Evolutionary conservation across 2,329 filamentous ascomycete species (phyloP), one percentile per base, ranked within the genome.

Genomic region (Dendryphion nanum): DNA sequence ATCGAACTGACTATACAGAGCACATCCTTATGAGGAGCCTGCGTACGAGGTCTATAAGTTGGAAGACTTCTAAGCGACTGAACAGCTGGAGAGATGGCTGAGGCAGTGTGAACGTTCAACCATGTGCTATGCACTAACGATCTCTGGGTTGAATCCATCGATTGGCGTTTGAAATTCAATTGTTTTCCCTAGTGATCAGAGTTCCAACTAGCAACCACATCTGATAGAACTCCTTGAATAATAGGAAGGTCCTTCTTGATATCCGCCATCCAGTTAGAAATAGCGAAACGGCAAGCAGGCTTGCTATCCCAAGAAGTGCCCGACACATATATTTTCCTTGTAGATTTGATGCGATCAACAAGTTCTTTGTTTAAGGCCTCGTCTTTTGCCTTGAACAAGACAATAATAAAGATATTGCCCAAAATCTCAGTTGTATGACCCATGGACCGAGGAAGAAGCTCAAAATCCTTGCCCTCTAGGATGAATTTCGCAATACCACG

Each of bases 201-300:
- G 15, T 37, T 47, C 39, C 40, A 51, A 2, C 32, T 32, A 5
- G 35, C 29, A 8, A 49, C 35, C 10, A 67, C 50, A n/a, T 64
- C 56, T 17, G 71, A 68, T 51, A 95, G 62, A 3, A 90, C 81
- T 4, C 73, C 68, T 44, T 70, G 75, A 13, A 94, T 77, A n/a
- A 88, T 61, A 15, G 66, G 68, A 42, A 83, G 68, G 58, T 95
- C 89, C 42, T 75, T 74, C 33, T 81, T 73, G 0, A 82, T 74
- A 55, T 90, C 75, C 2, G 86, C 83, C 63, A 79, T 79, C 88
- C 89, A 95, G 56, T 86, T 96, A 26, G 86, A 85, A 29, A 95
- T 81, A 0, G 91, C 90, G 51, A 95, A 79, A n/a, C 91, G 76
- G 44, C 83, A 85, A 6, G 90, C 90, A 40, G 82, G 78, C 40